Percentiles rank a stretch among this genome's conserved stretches.
phyloP scores from a whole-genome alignment of 1,284 basidiomycete genomes.

The Tilletia horrida region DNA sequence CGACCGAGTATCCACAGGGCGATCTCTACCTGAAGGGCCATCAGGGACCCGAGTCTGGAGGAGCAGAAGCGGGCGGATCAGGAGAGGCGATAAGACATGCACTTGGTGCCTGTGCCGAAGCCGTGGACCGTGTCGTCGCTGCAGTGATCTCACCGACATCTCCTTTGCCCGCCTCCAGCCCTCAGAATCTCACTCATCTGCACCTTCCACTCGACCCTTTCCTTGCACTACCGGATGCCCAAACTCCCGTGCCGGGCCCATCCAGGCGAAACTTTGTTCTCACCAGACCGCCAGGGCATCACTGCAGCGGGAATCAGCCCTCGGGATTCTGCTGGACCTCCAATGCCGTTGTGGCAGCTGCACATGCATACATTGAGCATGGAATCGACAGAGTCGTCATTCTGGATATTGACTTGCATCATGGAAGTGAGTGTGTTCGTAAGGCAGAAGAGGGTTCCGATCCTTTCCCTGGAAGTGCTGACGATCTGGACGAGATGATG shows the following conservation, averaged over 20 bases:
- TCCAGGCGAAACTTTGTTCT: conserved; percentile 50
- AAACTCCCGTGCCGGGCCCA: conserved; percentile 20
- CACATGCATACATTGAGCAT: conserved; percentile 83
- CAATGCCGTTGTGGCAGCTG: conserved; percentile 83
- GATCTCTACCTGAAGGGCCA: conserved; percentile 51
- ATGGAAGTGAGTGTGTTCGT: conserved; percentile 56
- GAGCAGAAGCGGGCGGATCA: conserved; percentile 36
- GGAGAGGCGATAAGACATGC: conserved; percentile 47
- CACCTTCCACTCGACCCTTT: neutral
- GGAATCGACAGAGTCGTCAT: conserved; percentile 76
- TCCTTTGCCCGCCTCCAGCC: neutral
- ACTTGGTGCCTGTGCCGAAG: conserved; percentile 46
- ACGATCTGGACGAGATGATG: neutral
- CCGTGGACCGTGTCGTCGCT: conserved; percentile 45
- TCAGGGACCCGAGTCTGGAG: neutral
- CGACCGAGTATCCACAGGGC: conserved; percentile 44
- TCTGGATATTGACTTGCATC: conserved; percentile 90
- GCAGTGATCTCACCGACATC: conserved; percentile 17
- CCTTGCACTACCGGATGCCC: neutral
- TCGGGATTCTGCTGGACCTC: conserved; percentile 87
- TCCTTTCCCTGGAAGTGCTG: too few relatives aligned
- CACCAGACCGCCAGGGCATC: conserved; percentile 53
- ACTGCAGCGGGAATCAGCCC: conserved; percentile 59
- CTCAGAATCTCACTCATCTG: neutral
- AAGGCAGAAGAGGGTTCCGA: neutral